Conservation (phyloP, 345 rosid genomes). For the Salix udensis region DNA sequence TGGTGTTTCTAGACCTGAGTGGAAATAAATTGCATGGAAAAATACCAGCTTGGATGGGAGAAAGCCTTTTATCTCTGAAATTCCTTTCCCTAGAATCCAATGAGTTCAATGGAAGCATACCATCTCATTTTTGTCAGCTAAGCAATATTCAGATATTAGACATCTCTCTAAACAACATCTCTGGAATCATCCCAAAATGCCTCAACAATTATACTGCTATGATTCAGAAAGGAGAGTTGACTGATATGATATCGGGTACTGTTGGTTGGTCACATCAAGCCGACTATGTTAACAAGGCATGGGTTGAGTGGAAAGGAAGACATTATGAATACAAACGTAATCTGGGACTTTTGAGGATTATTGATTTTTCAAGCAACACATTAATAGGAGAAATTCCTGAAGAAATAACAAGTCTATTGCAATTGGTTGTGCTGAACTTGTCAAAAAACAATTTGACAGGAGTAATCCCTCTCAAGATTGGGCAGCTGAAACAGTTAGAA, state of each 20-base stretch:
- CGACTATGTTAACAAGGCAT: no score
- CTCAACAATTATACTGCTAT: conserved; percentile 14
- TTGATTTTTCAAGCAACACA: conserved; percentile 1
- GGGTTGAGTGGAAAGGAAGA: no score
- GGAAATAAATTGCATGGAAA: no score
- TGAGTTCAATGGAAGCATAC: not conserved
- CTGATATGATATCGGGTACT: not conserved
- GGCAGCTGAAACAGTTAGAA: not conserved
- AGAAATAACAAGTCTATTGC: not conserved
- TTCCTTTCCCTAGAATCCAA: no score
- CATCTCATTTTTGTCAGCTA: conserved; percentile 10
- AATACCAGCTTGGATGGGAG: no score
- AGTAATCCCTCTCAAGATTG: not conserved
- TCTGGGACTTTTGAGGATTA: not conserved
- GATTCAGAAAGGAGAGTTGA: not conserved
- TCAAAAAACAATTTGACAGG: not conserved
- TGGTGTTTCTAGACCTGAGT: no score
- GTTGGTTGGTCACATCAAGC: no score
- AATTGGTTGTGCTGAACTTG: not conserved
- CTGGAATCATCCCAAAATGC: conserved; percentile 18
- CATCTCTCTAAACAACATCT: conserved; percentile 12
- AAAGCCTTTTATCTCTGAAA: no score
- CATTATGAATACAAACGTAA: not conserved
- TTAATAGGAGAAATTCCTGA: not conserved
- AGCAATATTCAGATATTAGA: conserved; percentile 16